Conservation (phyloP, 805 yeast genomes). For the Brettanomyces naardenensis region DNA sequence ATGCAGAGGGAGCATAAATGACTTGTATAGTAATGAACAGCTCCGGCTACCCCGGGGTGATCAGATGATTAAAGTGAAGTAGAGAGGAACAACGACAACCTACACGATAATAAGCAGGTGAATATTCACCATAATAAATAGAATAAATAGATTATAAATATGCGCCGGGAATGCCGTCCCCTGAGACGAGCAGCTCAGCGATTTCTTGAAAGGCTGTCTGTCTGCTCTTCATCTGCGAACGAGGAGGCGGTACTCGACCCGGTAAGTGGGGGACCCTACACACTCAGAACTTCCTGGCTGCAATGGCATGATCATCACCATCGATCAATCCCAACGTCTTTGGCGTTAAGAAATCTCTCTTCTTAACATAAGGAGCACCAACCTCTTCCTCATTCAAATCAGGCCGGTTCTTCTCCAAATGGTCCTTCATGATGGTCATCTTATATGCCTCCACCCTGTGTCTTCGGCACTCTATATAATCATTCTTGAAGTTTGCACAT, state of each 20-base stretch:
- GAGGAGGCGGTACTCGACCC: too few relatives aligned
- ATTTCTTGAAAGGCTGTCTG: too few relatives aligned
- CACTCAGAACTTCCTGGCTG: slow-evolving; percentile 19
- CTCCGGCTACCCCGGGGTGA: background rate
- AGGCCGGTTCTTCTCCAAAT: slow-evolving; percentile 20
- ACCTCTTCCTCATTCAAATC: slow-evolving; percentile 22
- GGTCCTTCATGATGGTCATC: slow-evolving; percentile 26
- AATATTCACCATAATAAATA: too few relatives aligned
- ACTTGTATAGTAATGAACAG: background rate
- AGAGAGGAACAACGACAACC: too few relatives aligned
- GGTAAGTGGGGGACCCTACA: too few relatives aligned
- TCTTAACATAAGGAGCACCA: slow-evolving; percentile 32
- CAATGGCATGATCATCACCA: slow-evolving; percentile 28
- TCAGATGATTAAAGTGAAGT: background rate
- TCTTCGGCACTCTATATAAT: slow-evolving; percentile 31
- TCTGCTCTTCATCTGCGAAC: too few relatives aligned
- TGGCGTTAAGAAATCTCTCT: slow-evolving; percentile 31
- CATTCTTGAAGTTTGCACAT: slow-evolving; percentile 26
- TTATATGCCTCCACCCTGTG: slow-evolving; percentile 30
- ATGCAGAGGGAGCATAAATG: slow-evolving; percentile 5
- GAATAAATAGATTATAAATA: too few relatives aligned
- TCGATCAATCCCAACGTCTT: slow-evolving; percentile 30
- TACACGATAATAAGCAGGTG: background rate
- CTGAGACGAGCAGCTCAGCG: too few relatives aligned
- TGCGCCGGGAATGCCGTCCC: too few relatives aligned